phyloP scores from a whole-genome alignment of 208 protist species.

The Porcisia hertigi region DNA sequence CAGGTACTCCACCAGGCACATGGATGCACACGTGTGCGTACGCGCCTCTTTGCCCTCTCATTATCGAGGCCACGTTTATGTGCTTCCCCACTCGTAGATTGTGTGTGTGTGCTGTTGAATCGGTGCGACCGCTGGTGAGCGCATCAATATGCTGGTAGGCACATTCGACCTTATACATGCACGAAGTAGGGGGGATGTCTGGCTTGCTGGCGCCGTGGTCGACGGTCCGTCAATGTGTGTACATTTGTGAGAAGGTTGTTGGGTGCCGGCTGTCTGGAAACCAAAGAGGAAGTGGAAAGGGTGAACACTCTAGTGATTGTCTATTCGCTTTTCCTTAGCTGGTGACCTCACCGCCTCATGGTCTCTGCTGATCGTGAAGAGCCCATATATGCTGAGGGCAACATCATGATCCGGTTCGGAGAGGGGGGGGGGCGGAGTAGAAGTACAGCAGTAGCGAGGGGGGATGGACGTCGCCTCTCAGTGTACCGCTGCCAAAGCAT shows the following conservation, averaged over 20 bases:
- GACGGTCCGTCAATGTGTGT: neutral
- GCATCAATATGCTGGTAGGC: neutral
- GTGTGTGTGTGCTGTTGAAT: neutral
- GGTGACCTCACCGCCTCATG: neutral
- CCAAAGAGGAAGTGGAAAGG: neutral
- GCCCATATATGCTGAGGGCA: neutral
- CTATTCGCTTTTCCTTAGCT: neutral
- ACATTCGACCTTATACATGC: neutral
- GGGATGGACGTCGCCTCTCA: neutral
- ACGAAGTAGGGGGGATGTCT: neutral
- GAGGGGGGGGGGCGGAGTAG: too few species aligned
- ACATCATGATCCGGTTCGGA: neutral
- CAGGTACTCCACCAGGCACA: neutral
- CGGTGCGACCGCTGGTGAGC: neutral
- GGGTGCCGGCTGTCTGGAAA: neutral
- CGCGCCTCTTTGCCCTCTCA: neutral
- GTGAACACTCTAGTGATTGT: neutral
- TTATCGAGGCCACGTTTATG: neutral
- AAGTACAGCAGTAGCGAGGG: neutral
- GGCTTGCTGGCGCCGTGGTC: neutral
- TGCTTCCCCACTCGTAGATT: too few species aligned
- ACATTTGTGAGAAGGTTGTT: neutral
- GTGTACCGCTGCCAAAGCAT: too few species aligned
- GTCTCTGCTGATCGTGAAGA: neutral
- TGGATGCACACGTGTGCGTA: neutral